phyloP scores from a whole-genome alignment of 768 basidiomycete genomes.

The Dioszegia crocea region DNA sequence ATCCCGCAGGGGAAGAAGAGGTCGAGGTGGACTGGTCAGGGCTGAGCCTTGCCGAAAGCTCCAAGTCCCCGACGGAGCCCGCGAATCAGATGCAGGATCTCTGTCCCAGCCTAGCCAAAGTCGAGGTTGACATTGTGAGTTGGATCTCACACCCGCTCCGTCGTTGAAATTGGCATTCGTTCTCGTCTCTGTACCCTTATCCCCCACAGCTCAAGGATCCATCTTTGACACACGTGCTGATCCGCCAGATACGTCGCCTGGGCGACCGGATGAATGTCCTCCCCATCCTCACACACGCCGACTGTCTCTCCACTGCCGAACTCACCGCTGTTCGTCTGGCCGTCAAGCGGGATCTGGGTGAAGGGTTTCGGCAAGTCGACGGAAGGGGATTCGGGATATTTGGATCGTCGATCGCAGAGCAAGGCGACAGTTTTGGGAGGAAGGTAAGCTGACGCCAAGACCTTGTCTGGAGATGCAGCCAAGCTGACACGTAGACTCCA shows the following conservation, averaged over 20 bases:
- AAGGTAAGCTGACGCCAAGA: not conserved
- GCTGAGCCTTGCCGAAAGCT: conserved; percentile 20
- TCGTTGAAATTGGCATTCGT: not conserved
- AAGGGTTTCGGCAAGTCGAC: conserved; percentile 5
- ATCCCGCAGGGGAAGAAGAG: conserved; percentile 3
- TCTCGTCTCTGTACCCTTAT: not conserved
- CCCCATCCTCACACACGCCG: conserved; percentile 32
- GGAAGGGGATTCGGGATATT: conserved; percentile 34
- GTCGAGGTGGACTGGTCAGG: conserved; percentile 33
- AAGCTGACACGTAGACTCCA: not conserved
- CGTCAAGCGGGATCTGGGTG: conserved; percentile 22
- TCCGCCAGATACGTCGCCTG: conserved; percentile 34
- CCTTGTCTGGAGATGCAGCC: not conserved
- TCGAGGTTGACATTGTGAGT: conserved; percentile 30
- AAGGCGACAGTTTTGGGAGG: not conserved
- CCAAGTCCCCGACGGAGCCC: not conserved
- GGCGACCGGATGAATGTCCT: conserved; percentile 26
- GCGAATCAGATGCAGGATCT: not conserved
- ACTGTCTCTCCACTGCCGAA: conserved; percentile 25
- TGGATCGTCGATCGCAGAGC: not conserved
- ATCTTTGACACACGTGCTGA: conserved; percentile 17
- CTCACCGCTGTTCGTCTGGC: conserved; percentile 15
- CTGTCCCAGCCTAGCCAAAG: not conserved
- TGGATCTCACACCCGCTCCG: too few relatives aligned
- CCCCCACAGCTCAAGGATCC: not conserved